phyloP scores from a whole-genome alignment of 1,284 basidiomycete species.

The Rhizopogon hawkerae region DNA sequence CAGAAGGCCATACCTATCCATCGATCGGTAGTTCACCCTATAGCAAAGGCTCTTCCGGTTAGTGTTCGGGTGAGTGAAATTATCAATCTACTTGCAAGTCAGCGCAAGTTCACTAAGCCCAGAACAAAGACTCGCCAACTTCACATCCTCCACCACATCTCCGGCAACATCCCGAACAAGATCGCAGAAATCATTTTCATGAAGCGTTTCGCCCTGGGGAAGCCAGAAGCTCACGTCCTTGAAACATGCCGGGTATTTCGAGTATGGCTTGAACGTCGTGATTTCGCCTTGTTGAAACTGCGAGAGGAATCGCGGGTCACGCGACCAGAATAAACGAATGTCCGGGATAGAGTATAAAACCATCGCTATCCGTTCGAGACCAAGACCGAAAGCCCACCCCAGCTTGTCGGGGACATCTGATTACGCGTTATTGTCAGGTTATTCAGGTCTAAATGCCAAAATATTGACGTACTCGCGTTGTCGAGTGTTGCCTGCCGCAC shows the following conservation, averaged over 20 bases:
- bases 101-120: conserved; percentile 4
- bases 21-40: conserved; percentile 90
- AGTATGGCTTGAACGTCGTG: conserved; percentile 78
- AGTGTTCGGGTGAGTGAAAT: conserved; percentile 89
- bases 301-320: conserved; percentile 77
- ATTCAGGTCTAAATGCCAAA: background rate
- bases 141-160: conserved; percentile 87
- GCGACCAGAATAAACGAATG: conserved; percentile 98
- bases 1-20: conserved; percentile 68
- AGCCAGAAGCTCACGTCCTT: conserved; percentile 94
- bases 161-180: conserved; percentile 87
- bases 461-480: conserved; percentile 60
- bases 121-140: conserved; percentile 47
- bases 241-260: conserved; percentile 82
- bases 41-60: conserved; percentile 77
- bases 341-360: conserved; percentile 95
- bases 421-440: conserved; percentile 11
- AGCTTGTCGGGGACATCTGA: conserved; percentile 75
- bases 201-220: conserved; percentile 46
- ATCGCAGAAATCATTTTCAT: conserved; percentile 98
- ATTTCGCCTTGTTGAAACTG: conserved; percentile 81
- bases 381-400: conserved; percentile 98
- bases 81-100: conserved; percentile 63
- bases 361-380: conserved; percentile 97
- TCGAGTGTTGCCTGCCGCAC: conserved; percentile 85